These are phyloP conservation scores for Udeniomyces megalosporus DNA, from an alignment of 768 basidiomycete species.

Conservation along the genomic window DNA sequence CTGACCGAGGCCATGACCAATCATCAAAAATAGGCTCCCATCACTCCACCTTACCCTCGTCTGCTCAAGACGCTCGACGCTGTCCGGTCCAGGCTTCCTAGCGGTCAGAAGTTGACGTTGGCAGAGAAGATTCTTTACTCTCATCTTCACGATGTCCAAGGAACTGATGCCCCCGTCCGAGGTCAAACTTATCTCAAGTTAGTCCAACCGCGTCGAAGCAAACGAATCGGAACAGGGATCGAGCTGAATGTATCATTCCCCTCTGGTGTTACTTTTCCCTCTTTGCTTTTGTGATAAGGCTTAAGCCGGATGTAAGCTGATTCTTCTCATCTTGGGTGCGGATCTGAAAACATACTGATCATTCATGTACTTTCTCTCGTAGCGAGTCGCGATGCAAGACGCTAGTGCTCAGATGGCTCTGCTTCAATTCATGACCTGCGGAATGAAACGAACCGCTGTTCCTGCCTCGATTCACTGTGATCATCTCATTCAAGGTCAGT, in stretches of 20 bases:
- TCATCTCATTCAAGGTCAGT: conserved; percentile 68
- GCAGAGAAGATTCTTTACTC: conserved; percentile 96
- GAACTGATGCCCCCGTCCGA: conserved; percentile 42
- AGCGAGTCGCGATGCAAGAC: conserved; percentile 82
- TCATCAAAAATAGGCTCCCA: conserved; percentile 32
- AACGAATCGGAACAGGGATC: not conserved
- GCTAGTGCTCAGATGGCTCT: conserved; percentile 41
- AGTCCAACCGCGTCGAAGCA: not conserved
- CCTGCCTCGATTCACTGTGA: conserved; percentile 75
- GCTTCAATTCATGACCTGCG: conserved; percentile 96
- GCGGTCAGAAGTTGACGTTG: conserved; percentile 62
- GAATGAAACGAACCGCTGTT: conserved; percentile 64
- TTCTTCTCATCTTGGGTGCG: too few species aligned
- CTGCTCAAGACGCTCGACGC: conserved; percentile 53
- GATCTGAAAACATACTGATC: too few species aligned
- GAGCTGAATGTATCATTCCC: too few species aligned
- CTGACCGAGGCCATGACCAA: not conserved
- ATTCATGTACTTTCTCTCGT: too few species aligned
- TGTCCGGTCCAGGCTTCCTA: conserved; percentile 51
- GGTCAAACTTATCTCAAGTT: conserved; percentile 74
- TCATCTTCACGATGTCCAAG: conserved; percentile 65
- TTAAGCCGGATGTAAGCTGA: conserved; percentile 46
- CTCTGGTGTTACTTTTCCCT: not conserved
- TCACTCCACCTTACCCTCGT: conserved; percentile 67
- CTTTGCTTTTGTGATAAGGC: conserved; percentile 19